A percentile compares a stretch with the other conserved stretches of the same genome.
Conservation (phyloP, 176 grass and related monocot species). For the Musa troglodytarum region DNA sequence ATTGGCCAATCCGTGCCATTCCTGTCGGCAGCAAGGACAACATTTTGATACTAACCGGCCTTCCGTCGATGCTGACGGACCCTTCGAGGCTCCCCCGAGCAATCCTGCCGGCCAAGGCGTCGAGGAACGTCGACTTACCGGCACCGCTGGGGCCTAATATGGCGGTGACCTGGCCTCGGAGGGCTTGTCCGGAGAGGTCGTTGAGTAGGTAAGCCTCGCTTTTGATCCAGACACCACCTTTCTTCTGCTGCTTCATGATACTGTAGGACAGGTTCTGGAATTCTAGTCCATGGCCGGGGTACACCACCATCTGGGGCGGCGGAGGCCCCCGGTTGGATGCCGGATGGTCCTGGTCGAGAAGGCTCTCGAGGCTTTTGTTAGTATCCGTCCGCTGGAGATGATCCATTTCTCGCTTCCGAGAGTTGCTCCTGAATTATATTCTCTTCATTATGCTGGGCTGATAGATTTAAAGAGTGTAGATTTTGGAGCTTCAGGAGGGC, state of each 20-base stretch:
- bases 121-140: conserved; percentile 72
- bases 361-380: conserved; percentile 45
- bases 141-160: conserved; percentile 61
- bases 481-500: background rate
- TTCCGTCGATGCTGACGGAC: conserved; percentile 42
- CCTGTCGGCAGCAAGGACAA: background rate
- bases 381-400: background rate
- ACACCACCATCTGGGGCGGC: conserved; percentile 15
- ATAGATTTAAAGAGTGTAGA: conserved; percentile 4
- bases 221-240: conserved; percentile 37
- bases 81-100: conserved; percentile 58
- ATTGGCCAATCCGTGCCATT: background rate
- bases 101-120: conserved; percentile 49
- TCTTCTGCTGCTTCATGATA: conserved; percentile 64
- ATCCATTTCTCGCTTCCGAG: conserved; percentile 12
- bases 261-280: conserved; percentile 66
- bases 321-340: background rate
- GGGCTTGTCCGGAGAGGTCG: conserved; percentile 56
- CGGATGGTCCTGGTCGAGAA: conserved; percentile 24
- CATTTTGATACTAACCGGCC: conserved; percentile 28
- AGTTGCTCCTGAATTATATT: conserved; percentile 6
- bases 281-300: conserved; percentile 52
- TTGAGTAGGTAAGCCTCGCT: conserved; percentile 61
- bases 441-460: background rate
- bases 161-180: conserved; percentile 41